Conservation (phyloP, 768 basidiomycete species). For the Psilocybe azurescens region DNA sequence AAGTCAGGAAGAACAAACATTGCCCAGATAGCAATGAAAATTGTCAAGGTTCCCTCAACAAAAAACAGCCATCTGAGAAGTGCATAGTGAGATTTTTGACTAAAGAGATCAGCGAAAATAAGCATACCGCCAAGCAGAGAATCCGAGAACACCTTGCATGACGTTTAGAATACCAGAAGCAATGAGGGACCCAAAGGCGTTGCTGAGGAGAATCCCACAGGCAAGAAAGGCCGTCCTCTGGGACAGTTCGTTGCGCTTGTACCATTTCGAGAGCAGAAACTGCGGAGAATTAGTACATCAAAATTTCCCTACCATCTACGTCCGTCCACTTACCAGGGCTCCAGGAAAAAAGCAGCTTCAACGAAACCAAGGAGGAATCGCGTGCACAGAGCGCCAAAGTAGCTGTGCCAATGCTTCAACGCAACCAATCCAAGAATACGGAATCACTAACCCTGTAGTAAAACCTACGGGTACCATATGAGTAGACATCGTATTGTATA, state of each 20-base stretch:
- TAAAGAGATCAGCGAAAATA: background rate
- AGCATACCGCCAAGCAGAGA: conserved; percentile 76
- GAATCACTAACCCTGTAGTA: conserved; percentile 40
- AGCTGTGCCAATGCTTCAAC: conserved; percentile 42
- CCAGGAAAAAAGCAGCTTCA: conserved; percentile 79
- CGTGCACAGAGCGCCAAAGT: conserved; percentile 68
- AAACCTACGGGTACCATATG: conserved; percentile 31
- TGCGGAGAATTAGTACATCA: conserved; percentile 10
- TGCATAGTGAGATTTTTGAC: background rate
- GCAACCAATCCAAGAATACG: background rate
- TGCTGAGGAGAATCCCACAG: conserved; percentile 81
- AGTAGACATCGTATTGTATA: background rate
- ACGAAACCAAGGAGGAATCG: conserved; percentile 82
- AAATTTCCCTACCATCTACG: background rate
- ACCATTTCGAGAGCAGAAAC: conserved; percentile 80
- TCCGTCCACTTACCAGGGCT: conserved; percentile 38
- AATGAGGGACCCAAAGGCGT: conserved; percentile 85
- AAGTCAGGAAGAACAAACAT: conserved; percentile 83
- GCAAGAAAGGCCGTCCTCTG: conserved; percentile 73
- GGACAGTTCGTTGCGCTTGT: conserved; percentile 77
- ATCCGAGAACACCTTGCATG: conserved; percentile 80
- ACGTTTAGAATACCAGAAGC: conserved; percentile 78
- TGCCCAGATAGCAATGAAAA: conserved; percentile 57
- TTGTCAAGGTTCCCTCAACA: conserved; percentile 70
- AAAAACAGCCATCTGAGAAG: conserved; percentile 74